Evolutionary conservation across 495 filamentous ascomycete species (phyloP), one percentile per base, ranked within the genome.

Genomic region (Podospora tetraspora): DNA sequence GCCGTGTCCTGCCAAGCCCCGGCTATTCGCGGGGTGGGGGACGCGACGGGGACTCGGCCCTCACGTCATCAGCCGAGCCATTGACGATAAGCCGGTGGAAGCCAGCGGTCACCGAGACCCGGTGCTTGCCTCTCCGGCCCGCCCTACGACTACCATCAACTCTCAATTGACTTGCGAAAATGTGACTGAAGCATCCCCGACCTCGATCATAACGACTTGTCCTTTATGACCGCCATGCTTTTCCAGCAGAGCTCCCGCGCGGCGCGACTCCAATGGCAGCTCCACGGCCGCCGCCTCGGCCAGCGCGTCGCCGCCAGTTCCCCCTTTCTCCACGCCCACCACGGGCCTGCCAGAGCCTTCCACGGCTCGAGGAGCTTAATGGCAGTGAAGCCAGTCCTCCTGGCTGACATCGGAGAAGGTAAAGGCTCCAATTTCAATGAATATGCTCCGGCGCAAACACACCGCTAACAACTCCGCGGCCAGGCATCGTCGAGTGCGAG

Each of bases 331-430:
- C n/a, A 32, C 23, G 12, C 21, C 52, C 68, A 72, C 71, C 27
- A 27, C 27, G 25, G 25, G 25, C 74, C 78, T 79, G 32, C 76
- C 61, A 77, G 79, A 68, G 71, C 73, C 22, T 93, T 97, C 73
- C 89, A 92, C 71, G 80, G 82, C 19, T 84, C 88, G 29, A 73
- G 84, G 61, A 79, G 79, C 67, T 75, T 87, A 23, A 83, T 83
- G 68, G 86, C 84, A 2, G 85, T 96, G 24, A 93, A 92, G 77
- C 94, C 96, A 21, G 96, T 97, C 74, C 78, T 96, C 56, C 81
- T 99, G 52, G 94, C 95, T 71, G 96, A 99, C 80, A 97, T 97
- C 74, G 96, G 96, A 23, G 96, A 99, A 85, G 96, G 94, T 94
- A 75, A 73, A 81, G 73, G 34, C 59, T 52, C 3, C 23, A n/a